Evolutionary conservation across 495 filamentous ascomycete genomes (phyloP).

Genomic region (Aspergillus bridgeri): DNA sequence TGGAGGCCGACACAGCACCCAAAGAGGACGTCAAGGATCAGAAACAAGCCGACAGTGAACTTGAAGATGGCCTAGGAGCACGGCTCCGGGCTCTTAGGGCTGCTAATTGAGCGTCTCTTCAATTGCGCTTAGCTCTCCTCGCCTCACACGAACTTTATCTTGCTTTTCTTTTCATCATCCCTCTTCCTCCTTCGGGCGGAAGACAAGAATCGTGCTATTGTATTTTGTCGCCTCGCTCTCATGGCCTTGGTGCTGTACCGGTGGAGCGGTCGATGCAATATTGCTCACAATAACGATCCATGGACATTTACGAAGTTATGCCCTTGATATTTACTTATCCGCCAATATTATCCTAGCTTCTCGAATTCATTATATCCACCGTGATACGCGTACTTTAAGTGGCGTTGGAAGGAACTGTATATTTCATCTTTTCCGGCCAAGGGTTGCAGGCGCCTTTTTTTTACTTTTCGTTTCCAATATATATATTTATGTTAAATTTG

Average conservation of each 20-base stretch:
- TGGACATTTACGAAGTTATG: conserved; percentile 12
- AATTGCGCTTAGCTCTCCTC: neutral
- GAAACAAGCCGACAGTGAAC: conserved; percentile 32
- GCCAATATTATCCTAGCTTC: neutral
- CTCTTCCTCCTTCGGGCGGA: neutral
- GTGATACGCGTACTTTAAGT: neutral
- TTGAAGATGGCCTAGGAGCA: conserved; percentile 44
- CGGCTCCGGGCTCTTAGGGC: conserved; percentile 43
- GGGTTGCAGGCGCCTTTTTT: neutral
- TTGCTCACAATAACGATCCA: neutral
- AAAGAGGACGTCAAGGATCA: conserved; percentile 40
- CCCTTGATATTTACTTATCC: neutral
- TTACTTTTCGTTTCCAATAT: neutral
- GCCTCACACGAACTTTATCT: neutral
- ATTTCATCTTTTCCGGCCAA: neutral
- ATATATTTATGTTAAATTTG: too few relatives aligned
- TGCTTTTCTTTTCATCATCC: neutral
- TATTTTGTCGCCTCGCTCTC: neutral
- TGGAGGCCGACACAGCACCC: conserved; percentile 38
- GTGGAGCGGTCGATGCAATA: too few relatives aligned
- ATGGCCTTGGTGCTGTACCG: too few relatives aligned
- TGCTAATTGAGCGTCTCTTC: conserved; percentile 22
- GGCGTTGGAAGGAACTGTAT: neutral
- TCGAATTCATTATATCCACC: neutral
- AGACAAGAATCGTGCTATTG: neutral